Conservation (phyloP, 345 rosid species). For the Gossypium bickii region DNA sequence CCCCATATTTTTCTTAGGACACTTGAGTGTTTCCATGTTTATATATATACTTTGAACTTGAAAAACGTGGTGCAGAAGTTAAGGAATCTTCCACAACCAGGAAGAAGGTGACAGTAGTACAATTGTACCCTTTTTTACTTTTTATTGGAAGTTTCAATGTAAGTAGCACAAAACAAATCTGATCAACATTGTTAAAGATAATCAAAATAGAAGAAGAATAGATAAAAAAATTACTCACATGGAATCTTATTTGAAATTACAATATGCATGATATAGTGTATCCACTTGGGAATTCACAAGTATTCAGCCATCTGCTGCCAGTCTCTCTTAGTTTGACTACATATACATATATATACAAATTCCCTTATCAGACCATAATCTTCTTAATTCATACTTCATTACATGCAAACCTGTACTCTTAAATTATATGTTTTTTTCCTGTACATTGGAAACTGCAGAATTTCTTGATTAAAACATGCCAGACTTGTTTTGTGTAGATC, state of each 20-base stretch:
- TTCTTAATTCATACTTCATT: not conserved
- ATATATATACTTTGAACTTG: constrained; percentile 13
- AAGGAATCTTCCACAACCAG: constrained; percentile 16
- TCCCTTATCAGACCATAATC: not conserved
- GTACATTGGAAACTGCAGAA: not conserved
- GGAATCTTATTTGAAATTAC: constrained; percentile 15
- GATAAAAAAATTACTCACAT: not conserved
- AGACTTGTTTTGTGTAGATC: constrained; percentile 22
- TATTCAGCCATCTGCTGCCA: not conserved
- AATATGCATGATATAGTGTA: constrained; percentile 13
- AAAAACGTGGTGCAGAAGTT: constrained; percentile 2
- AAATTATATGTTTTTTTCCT: not conserved
- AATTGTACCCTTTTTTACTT: constrained; percentile 7
- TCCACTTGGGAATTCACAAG: constrained; percentile 25
- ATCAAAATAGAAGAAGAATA: constrained; percentile 16
- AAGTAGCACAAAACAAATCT: constrained; percentile 7
- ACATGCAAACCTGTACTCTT: not conserved
- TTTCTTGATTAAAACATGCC: not conserved
- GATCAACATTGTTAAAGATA: constrained; percentile 17
- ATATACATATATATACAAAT: no score
- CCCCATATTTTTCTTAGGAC: not conserved
- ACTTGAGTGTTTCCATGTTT: constrained; percentile 1
- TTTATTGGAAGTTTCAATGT: constrained; percentile 21
- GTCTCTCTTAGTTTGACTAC: not conserved
- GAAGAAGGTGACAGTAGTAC: constrained; percentile 12